Conservation (phyloP, 177 flowering plant genomes). For the Tripterygium wilfordii region DNA sequence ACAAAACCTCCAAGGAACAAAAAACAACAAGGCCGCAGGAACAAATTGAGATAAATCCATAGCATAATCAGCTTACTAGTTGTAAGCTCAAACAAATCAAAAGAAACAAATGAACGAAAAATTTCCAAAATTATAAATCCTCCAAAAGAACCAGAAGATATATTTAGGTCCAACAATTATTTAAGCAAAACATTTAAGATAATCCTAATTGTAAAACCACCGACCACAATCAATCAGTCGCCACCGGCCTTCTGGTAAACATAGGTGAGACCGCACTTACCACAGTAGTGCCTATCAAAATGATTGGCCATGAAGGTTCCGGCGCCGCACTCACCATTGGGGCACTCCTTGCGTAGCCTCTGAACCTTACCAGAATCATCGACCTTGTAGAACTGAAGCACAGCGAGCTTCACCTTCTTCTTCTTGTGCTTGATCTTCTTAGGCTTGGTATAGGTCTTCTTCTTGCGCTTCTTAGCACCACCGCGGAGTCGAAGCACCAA, state of each 20-base stretch:
- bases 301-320: constrained; percentile 22
- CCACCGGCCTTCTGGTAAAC: constrained; percentile 25
- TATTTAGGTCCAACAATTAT: background rate
- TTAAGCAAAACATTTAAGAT: background rate
- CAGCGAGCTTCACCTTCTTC: constrained; percentile 19
- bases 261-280: constrained; percentile 21
- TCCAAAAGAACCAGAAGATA: too few relatives aligned
- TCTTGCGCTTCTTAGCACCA: constrained; percentile 19
- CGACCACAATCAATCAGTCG: background rate
- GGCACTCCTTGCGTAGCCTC: constrained; percentile 22
- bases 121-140: too few relatives aligned
- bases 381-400: constrained; percentile 19
- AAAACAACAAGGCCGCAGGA: too few relatives aligned
- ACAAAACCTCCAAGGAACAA: too few relatives aligned
- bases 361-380: constrained; percentile 21
- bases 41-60: too few relatives aligned
- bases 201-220: too few relatives aligned
- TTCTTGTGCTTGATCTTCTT: constrained; percentile 25
- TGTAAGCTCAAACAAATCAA: too few relatives aligned
- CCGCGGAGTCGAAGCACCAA: constrained; percentile 15
- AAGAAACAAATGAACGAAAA: too few relatives aligned
- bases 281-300: constrained; percentile 23
- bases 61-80: too few relatives aligned
- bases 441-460: constrained; percentile 23
- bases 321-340: constrained; percentile 15